Evolutionary conservation across 257 asterid species (phyloP).

Genomic region (Linderniella brevidens): DNA sequence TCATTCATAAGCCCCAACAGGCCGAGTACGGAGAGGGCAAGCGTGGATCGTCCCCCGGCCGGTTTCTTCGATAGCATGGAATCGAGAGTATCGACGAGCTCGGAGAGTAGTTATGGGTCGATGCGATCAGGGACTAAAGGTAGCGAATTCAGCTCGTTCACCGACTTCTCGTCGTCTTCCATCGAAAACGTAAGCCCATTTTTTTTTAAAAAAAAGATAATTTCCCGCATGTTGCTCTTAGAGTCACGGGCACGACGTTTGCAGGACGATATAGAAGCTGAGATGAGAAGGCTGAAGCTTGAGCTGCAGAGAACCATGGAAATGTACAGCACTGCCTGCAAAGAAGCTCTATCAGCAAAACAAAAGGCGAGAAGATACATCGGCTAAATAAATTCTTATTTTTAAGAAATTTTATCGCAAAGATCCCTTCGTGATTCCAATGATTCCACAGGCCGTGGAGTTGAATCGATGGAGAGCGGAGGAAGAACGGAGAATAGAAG

Average conservation of each 20-base stretch:
- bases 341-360: constrained; percentile 44
- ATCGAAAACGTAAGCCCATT: constrained; percentile 29
- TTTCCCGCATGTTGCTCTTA: neutral
- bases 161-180: constrained; percentile 29
- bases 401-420: neutral
- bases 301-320: constrained; percentile 52
- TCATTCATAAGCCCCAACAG: constrained; percentile 22
- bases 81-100: constrained; percentile 19
- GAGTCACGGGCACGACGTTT: neutral
- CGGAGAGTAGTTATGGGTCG: constrained; percentile 18
- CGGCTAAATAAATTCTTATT: neutral
- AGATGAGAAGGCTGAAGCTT: constrained; percentile 48
- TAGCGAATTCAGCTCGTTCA: constrained; percentile 20
- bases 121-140: constrained; percentile 11
- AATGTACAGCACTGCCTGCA: constrained; percentile 50
- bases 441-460: constrained; percentile 14
- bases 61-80: constrained; percentile 12
- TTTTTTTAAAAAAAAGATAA: neutral
- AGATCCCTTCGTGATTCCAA: neutral
- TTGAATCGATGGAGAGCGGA: constrained; percentile 44
- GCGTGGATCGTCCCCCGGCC: constrained; percentile 12
- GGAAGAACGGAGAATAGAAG: constrained; percentile 39
- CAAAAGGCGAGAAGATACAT: constrained; percentile 26
- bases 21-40: constrained; percentile 17
- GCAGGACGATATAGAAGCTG: constrained; percentile 56